Conservation (phyloP, 306 rosid genomes). For the Pueraria montana region DNA sequence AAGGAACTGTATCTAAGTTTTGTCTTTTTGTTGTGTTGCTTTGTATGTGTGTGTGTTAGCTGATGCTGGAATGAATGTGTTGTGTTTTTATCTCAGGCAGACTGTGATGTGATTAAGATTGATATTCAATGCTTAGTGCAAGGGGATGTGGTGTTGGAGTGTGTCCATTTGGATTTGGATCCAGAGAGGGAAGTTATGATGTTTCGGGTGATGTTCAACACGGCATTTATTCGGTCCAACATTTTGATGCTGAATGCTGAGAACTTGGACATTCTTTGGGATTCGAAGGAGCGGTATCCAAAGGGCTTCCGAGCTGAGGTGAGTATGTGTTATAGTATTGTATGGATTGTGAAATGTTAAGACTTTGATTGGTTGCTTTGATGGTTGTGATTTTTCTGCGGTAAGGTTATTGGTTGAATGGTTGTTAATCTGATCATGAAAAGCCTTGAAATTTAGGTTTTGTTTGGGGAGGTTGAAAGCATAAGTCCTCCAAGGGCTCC, state of each 20-base stretch:
- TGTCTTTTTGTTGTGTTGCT: not conserved
- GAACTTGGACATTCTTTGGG: slow-evolving; percentile 96
- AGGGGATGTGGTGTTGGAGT: slow-evolving; percentile 99
- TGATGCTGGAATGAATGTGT: slow-evolving; percentile 45
- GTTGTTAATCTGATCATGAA: slow-evolving; percentile 47
- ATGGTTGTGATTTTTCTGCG: slow-evolving; percentile 29
- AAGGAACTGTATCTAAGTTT: not conserved
- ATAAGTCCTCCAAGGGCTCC: slow-evolving; percentile 84
- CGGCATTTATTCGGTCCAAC: slow-evolving; percentile 95
- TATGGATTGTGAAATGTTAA: slow-evolving; percentile 30
- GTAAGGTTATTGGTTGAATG: slow-evolving; percentile 6
- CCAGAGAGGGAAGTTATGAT: slow-evolving; percentile 97
- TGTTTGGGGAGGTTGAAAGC: slow-evolving; percentile 95
- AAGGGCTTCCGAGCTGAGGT: slow-evolving; percentile 98
- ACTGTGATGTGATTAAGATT: slow-evolving; percentile 96
- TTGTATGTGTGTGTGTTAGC: not conserved
- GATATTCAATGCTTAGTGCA: slow-evolving; percentile 96
- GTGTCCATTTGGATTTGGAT: slow-evolving; percentile 91
- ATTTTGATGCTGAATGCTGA: slow-evolving; percentile 86
- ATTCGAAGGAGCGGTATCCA: slow-evolving; percentile 88
- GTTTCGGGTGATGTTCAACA: slow-evolving; percentile 95
- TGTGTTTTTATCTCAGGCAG: slow-evolving; percentile 71
- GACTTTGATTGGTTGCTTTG: slow-evolving; percentile 3
- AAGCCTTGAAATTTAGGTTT: slow-evolving; percentile 66
- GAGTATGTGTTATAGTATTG: slow-evolving; percentile 43